These are phyloP conservation scores for Boletus pseudopeckii DNA, from an alignment of 768 basidiomycete species.

Conservation along the genomic window DNA sequence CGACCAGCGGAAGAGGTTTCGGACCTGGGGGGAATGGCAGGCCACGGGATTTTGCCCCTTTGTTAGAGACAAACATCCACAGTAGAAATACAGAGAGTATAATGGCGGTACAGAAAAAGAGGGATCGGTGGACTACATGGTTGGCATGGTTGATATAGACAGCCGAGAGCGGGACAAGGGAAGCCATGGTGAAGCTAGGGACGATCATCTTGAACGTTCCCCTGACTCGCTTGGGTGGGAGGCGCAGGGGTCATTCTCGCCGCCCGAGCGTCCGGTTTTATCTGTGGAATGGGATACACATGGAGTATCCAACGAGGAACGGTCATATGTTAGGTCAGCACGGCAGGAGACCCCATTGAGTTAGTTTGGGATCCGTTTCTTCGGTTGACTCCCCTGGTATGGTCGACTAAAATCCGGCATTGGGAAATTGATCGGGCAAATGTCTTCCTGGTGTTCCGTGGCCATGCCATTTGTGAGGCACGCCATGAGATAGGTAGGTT, in stretches of 20 bases:
- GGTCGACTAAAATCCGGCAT: neutral
- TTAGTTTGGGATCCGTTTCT: neutral
- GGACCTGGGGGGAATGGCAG: constrained; percentile 31
- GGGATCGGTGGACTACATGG: neutral
- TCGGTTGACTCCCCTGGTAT: neutral
- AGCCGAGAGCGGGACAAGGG: constrained; percentile 1
- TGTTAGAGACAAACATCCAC: constrained; percentile 1
- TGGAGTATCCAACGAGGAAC: neutral
- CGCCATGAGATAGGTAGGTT: neutral
- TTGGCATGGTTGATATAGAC: neutral
- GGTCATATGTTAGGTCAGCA: neutral
- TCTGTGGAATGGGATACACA: neutral
- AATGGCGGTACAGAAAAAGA: neutral
- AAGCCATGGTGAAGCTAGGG: neutral
- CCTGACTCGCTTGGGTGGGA: neutral
- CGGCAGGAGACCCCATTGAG: neutral
- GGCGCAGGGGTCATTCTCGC: neutral
- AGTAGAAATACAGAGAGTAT: neutral
- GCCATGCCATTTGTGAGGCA: neutral
- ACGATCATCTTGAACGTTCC: neutral
- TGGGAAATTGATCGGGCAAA: neutral
- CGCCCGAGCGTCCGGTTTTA: neutral
- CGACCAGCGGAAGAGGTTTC: constrained; percentile 28
- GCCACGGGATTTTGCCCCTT: constrained; percentile 1
- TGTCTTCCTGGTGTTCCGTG: neutral